A percentile compares a stretch with the other conserved stretches of the same genome.
Evolutionary conservation across 768 basidiomycete species (phyloP).

Genomic region (Pleurotus djamor): DNA sequence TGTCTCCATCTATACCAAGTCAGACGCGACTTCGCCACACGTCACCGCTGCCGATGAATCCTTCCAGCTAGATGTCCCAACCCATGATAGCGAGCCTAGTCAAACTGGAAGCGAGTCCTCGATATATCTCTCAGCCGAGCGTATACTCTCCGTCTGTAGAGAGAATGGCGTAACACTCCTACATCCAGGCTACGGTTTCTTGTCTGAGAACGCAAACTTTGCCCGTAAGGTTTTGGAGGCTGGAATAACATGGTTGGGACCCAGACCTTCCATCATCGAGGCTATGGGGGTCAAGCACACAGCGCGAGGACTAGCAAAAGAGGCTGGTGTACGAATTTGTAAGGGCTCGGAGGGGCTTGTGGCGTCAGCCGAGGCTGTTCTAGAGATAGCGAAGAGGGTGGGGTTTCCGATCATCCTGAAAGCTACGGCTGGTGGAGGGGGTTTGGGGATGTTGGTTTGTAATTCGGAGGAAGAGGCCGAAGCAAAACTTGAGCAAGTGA

Average conservation of each 20-base stretch:
- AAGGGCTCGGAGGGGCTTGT: constrained; percentile 56
- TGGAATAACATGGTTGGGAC: constrained; percentile 60
- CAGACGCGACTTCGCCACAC: constrained; percentile 58
- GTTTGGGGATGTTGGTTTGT: constrained; percentile 65
- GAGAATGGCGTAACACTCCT: constrained; percentile 44
- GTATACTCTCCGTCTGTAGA: constrained; percentile 41
- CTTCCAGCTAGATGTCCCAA: constrained; percentile 24
- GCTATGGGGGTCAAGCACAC: constrained; percentile 65
- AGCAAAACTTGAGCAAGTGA: constrained; percentile 30
- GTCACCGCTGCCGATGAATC: constrained; percentile 55
- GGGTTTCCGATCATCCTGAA: constrained; percentile 68
- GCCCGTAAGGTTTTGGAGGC: constrained; percentile 40
- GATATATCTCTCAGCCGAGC: constrained; percentile 36
- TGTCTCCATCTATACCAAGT: constrained; percentile 56
- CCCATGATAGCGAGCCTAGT: constrained; percentile 3
- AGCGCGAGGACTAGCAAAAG: constrained; percentile 41
- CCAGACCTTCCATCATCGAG: constrained; percentile 43
- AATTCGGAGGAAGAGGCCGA: constrained; percentile 32
- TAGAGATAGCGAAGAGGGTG: constrained; percentile 33
- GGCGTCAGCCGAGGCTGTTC: constrained; percentile 34
- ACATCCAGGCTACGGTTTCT: constrained; percentile 65
- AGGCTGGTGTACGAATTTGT: constrained; percentile 51
- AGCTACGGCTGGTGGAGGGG: constrained; percentile 68
- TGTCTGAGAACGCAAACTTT: constrained; percentile 63
- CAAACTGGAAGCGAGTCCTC: constrained; percentile 33